Base-by-base conservation (phyloP, 2,329 filamentous ascomycete genomes). In the Orbilia quercus region DNA sequence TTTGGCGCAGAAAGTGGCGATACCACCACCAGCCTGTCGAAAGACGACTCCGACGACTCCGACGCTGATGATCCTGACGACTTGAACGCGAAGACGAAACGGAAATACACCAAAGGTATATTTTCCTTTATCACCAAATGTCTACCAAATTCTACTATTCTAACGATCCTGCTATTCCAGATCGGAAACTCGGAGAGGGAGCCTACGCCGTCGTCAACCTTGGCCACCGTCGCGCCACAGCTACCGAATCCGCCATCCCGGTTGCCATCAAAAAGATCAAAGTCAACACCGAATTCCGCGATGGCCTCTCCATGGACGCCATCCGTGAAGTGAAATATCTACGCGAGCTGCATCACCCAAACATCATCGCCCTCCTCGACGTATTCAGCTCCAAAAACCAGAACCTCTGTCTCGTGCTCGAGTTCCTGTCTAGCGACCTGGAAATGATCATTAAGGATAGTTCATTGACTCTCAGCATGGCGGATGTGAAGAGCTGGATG, bases 401-500 rank as follows among this genome's bases (percentile, higher is more conserved):
- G 81, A 98, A 97, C 80, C 88, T 99, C 76, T 96, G 96, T 79
- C 87, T 99, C 7, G 95, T 99, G 22, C 88, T 99, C 77, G 95
- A 99, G 82, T 96, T 90, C 81, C 85, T 98, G 2, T 93, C 94
- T 0, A 94, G 95, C 76, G 95, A 99, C 81, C 86, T 99, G 25
- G 92, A 98, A 81, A 92, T 93, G 85, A 87, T 99, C 70, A 96
- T 96, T 80, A 91, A 91, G 80, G 93, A 98, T 81, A 88, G 86
- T 28, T 86, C 89, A 48, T 89, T 97, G 50, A 87, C 88, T 62
- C 98, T 98, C 81, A 91, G 91, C 74, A 87, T 88, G 9, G 90
- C 91, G 16, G 95, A 99, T 81, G 92, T 98, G 81, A 99, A 99
- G 81, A 90, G 92, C 14, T 99, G 95, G 95, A 96, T 97, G 89